These are phyloP conservation scores for Persicaria maculosa DNA, from an alignment of 148 eudicot species.

Conservation along the genomic window DNA sequence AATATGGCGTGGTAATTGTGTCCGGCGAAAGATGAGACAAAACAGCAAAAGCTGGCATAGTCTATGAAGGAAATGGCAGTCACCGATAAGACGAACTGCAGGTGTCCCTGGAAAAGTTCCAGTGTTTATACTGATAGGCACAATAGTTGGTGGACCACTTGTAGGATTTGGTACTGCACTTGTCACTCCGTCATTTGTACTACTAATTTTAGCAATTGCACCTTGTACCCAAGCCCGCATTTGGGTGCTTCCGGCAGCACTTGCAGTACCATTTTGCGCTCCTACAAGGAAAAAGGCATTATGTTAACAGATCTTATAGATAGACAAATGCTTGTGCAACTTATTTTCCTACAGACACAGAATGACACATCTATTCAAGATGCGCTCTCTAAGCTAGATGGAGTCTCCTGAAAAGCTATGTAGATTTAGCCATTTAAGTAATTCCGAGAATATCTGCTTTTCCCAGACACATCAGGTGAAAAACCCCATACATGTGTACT, in stretches of 20 bases:
- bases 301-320: slow-evolving; percentile 4
- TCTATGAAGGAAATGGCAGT: slow-evolving; percentile 91
- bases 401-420: background rate
- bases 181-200: slow-evolving; percentile 69
- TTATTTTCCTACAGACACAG: background rate
- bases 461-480: too few species aligned
- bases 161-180: slow-evolving; percentile 64
- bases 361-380: background rate
- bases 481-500: background rate
- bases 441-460: background rate
- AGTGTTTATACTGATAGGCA: slow-evolving; percentile 96
- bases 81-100: slow-evolving; percentile 97
- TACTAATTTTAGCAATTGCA: slow-evolving; percentile 96
- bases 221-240: slow-evolving; percentile 99
- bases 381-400: background rate
- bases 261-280: slow-evolving; percentile 70
- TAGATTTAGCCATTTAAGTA: background rate
- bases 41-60: slow-evolving; percentile 91
- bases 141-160: slow-evolving; percentile 66
- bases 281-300: slow-evolving; percentile 32
- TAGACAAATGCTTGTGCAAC: background rate
- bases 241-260: slow-evolving; percentile 84
- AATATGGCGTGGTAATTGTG: slow-evolving; percentile 59
- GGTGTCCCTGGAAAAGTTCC: slow-evolving; percentile 99
- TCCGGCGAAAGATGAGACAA: slow-evolving; percentile 84